Evolutionary conservation across 805 yeast species (phyloP).

Genomic region (Clavispora asparagi): DNA sequence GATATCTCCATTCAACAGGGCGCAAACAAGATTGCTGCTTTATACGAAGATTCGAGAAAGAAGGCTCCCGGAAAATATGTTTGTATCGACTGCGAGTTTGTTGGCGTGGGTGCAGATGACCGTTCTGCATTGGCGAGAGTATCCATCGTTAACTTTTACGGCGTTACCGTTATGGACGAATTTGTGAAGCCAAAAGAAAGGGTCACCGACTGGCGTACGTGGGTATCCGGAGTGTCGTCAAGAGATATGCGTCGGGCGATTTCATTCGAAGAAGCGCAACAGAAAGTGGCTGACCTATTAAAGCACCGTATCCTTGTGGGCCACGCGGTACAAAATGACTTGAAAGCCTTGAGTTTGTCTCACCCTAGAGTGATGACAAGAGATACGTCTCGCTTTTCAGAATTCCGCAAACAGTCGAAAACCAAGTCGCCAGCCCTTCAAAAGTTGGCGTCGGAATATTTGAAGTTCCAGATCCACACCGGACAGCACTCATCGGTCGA

Average conservation of each 20-base stretch:
- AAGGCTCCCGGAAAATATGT: slow-evolving; percentile 62
- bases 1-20: not conserved
- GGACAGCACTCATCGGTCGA: slow-evolving; percentile 84
- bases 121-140: slow-evolving; percentile 79
- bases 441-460: slow-evolving; percentile 51
- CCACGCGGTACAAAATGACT: slow-evolving; percentile 78
- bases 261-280: slow-evolving; percentile 62
- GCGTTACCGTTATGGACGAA: slow-evolving; percentile 63
- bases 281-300: slow-evolving; percentile 14
- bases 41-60: slow-evolving; percentile 20
- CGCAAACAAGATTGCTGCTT: not conserved
- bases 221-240: slow-evolving; percentile 85
- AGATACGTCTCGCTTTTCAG: slow-evolving; percentile 66
- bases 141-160: slow-evolving; percentile 79
- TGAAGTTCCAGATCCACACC: slow-evolving; percentile 60
- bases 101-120: slow-evolving; percentile 71
- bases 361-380: slow-evolving; percentile 62
- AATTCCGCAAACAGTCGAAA: slow-evolving; percentile 52
- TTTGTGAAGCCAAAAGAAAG: slow-evolving; percentile 70
- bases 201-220: slow-evolving; percentile 89
- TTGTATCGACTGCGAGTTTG: slow-evolving; percentile 92
- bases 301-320: slow-evolving; percentile 65
- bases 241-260: slow-evolving; percentile 64
- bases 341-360: slow-evolving; percentile 58
- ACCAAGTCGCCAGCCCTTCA: slow-evolving; percentile 75